Evolutionary conservation across 2,329 filamentous ascomycete genomes (phyloP).

Genomic region (Neofusicoccum parvum): DNA sequence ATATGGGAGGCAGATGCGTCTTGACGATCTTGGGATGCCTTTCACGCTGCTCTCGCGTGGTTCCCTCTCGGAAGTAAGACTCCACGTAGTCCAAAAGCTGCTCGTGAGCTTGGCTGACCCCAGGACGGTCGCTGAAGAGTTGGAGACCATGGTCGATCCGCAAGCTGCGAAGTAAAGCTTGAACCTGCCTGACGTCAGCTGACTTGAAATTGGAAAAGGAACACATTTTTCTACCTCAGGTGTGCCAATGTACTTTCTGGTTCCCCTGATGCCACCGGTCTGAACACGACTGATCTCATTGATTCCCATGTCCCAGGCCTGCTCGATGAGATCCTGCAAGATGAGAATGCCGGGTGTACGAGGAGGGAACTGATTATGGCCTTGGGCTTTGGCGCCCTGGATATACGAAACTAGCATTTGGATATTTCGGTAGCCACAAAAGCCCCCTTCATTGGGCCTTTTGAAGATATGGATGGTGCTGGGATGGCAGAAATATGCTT

Average conservation of each 20-base stretch:
- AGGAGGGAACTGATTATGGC: conserved; percentile 61
- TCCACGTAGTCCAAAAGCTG: conserved; percentile 70
- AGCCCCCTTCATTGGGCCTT: conserved; percentile 77
- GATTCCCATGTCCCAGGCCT: conserved; percentile 84
- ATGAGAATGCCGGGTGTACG: conserved; percentile 74
- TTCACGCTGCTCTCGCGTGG: conserved; percentile 30
- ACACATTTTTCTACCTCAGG: conserved; percentile 65
- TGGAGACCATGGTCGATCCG: conserved; percentile 59
- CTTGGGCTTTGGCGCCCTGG: conserved; percentile 58
- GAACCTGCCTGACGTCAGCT: conserved; percentile 57
- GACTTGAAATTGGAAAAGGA: background rate
- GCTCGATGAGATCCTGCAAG: conserved; percentile 84
- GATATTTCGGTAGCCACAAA: conserved; percentile 94
- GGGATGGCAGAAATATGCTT: conserved; percentile 79
- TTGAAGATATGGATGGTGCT: conserved; percentile 80
- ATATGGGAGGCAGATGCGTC: conserved; percentile 79
- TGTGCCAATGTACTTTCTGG: conserved; percentile 93
- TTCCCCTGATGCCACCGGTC: conserved; percentile 84
- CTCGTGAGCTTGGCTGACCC: conserved; percentile 50
- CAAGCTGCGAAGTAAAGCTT: conserved; percentile 74
- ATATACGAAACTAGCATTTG: conserved; percentile 88
- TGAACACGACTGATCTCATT: conserved; percentile 74
- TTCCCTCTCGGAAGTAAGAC: conserved; percentile 64
- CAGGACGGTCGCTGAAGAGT: conserved; percentile 54
- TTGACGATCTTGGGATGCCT: conserved; percentile 60